phyloP scores from a whole-genome alignment of 2,329 filamentous ascomycete species.

The Zasmidium cellare region DNA sequence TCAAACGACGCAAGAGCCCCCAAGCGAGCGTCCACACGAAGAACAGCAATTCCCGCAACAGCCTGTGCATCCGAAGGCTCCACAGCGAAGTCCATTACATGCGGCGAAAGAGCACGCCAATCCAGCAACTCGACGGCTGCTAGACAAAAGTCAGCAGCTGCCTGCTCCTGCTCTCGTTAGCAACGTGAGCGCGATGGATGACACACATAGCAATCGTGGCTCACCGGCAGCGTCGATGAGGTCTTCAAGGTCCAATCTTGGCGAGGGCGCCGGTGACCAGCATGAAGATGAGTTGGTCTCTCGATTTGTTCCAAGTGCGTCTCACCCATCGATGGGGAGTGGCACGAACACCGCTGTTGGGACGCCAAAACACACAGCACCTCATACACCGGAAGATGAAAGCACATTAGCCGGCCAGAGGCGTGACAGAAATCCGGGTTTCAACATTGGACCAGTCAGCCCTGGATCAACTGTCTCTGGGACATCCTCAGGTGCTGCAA shows the following conservation, averaged over 20 bases:
- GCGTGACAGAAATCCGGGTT: slow-evolving; percentile 9
- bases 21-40: neutral
- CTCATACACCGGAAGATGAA: slow-evolving; percentile 31
- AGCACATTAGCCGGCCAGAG: slow-evolving; percentile 18
- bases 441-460: slow-evolving; percentile 27
- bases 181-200: slow-evolving; percentile 33
- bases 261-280: slow-evolving; percentile 16
- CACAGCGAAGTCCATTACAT: slow-evolving; percentile 21
- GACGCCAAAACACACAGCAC: slow-evolving; percentile 30
- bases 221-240: slow-evolving; percentile 31
- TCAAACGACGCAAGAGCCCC: neutral
- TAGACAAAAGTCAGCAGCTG: slow-evolving; percentile 23
- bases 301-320: slow-evolving; percentile 32
- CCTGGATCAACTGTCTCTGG: slow-evolving; percentile 30
- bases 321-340: slow-evolving; percentile 32
- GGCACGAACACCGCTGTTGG: slow-evolving; percentile 29
- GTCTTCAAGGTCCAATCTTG: slow-evolving; percentile 26
- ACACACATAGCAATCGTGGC: slow-evolving; percentile 27
- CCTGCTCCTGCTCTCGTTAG: slow-evolving; percentile 33
- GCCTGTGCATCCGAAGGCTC: slow-evolving; percentile 6
- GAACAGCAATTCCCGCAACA: neutral
- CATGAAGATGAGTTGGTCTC: slow-evolving; percentile 34
- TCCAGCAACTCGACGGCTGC: slow-evolving; percentile 27
- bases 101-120: slow-evolving; percentile 27
- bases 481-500: slow-evolving; percentile 31